These are phyloP conservation scores for Cystobasidium tubakii DNA, from an alignment of 768 basidiomycete genomes.

Conservation along the genomic window DNA sequence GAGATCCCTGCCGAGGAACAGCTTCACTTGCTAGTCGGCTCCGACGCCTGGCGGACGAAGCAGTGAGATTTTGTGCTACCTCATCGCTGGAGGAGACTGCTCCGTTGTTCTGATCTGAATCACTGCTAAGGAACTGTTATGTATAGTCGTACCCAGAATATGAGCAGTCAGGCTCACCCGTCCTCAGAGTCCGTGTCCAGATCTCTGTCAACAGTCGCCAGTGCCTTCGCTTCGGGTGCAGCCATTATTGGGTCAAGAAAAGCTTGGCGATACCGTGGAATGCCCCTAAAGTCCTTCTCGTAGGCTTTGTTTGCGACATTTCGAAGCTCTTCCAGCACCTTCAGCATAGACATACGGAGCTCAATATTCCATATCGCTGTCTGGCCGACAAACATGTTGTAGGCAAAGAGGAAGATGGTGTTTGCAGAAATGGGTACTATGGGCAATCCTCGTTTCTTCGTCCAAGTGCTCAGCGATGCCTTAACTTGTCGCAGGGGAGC, in stretches of 20 bases:
- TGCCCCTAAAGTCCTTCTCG: neutral
- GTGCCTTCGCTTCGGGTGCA: neutral
- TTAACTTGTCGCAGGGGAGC: neutral
- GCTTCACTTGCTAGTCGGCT: neutral
- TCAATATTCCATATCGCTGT: neutral
- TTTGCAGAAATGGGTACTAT: neutral
- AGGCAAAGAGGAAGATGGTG: neutral
- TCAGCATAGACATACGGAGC: neutral
- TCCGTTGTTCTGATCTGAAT: neutral
- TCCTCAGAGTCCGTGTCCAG: neutral
- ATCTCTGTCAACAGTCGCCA: neutral
- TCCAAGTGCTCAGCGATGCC: neutral
- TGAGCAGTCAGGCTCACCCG: neutral
- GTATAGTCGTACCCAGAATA: neutral
- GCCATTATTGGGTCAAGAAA: neutral
- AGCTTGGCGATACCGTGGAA: neutral
- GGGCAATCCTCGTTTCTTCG: neutral
- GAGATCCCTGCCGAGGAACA: too few species aligned
- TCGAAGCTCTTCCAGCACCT: neutral
- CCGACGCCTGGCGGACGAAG: neutral
- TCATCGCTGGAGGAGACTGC: neutral
- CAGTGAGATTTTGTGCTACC: neutral
- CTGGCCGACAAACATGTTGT: neutral
- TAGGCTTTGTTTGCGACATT: neutral
- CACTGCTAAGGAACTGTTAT: neutral